These are phyloP conservation scores for Verticillium dahliae DNA, from an alignment of 2,329 filamentous ascomycete genomes.

Conservation along the genomic window DNA sequence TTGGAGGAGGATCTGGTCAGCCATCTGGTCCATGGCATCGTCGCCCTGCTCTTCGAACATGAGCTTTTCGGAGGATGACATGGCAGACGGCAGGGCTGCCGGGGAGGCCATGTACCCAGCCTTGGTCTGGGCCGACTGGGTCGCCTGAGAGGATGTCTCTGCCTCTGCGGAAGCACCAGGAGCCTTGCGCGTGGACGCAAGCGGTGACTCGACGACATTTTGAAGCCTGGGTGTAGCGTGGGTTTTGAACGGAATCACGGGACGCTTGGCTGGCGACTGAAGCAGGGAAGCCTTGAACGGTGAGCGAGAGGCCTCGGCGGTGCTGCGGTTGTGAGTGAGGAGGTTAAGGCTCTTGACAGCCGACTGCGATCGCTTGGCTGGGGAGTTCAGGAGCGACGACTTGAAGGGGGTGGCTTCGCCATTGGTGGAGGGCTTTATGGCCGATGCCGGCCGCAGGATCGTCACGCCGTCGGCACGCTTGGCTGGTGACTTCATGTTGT, in stretches of 20 bases:
- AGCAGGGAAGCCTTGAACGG: constrained; percentile 41
- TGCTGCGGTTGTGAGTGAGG: constrained; percentile 13
- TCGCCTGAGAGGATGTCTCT: background rate
- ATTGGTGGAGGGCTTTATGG: constrained; percentile 17
- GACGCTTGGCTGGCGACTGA: constrained; percentile 46
- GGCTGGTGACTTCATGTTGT: constrained; percentile 49
- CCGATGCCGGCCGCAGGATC: constrained; percentile 24
- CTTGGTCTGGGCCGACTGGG: constrained; percentile 26
- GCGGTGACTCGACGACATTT: background rate
- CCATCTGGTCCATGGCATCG: constrained; percentile 15
- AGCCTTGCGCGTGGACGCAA: background rate
- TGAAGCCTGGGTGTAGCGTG: constrained; percentile 12
- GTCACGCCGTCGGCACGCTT: constrained; percentile 40
- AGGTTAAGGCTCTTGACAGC: constrained; percentile 31
- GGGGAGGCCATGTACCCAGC: constrained; percentile 26
- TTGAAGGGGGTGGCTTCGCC: constrained; percentile 23
- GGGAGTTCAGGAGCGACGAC: constrained; percentile 36
- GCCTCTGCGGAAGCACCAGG: background rate
- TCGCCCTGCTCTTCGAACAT: constrained; percentile 25
- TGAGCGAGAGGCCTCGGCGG: constrained; percentile 23
- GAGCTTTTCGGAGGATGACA: constrained; percentile 28
- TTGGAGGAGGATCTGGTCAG: constrained; percentile 22
- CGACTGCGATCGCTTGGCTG: constrained; percentile 43
- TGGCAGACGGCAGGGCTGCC: constrained; percentile 12
- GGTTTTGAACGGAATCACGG: constrained; percentile 23